Percentiles rank a stretch among this genome's conserved stretches.
These are phyloP conservation scores for Debaryomycetaceae sp. DNA, from an alignment of 1,139 yeast species.

Conservation along the genomic window DNA sequence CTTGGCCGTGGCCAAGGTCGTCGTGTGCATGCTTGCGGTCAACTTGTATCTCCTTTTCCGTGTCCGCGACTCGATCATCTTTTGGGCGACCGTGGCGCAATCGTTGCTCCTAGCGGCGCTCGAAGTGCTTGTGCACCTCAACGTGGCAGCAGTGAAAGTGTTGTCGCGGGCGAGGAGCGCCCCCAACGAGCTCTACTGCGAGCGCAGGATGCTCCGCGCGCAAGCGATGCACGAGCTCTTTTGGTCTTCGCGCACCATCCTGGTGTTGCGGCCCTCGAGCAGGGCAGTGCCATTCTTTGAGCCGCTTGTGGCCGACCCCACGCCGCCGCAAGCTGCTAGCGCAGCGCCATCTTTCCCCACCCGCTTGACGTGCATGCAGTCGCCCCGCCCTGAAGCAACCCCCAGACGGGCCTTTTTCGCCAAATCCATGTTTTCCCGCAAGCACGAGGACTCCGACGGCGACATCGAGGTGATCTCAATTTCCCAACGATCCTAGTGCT, in stretches of 20 bases:
- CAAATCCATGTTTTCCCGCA: too few relatives aligned
- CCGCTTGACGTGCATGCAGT: too few relatives aligned
- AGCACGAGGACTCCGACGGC: too few relatives aligned
- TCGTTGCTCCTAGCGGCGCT: neutral
- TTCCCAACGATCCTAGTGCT: too few relatives aligned
- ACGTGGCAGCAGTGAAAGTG: neutral
- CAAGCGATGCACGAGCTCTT: constrained; percentile 5
- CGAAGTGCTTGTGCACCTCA: constrained; percentile 3
- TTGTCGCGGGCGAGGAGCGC: constrained; percentile 1
- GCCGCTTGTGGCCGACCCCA: neutral
- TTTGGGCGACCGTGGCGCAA: neutral
- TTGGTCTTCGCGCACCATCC: constrained; percentile 4
- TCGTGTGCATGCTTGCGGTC: constrained; percentile 1
- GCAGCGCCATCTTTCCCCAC: too few relatives aligned
- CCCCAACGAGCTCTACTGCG: constrained; percentile 2
- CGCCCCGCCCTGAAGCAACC: too few relatives aligned
- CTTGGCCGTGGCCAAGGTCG: too few relatives aligned
- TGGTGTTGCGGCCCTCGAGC: neutral
- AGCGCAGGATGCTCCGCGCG: neutral
- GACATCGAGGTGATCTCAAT: too few relatives aligned
- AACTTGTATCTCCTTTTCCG: neutral
- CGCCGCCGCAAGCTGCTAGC: too few relatives aligned
- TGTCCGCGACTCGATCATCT: neutral
- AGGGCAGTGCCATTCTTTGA: constrained; percentile 5
- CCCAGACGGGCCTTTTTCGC: too few relatives aligned